A percentile compares a stretch with the other conserved stretches of the same genome.
Evolutionary conservation across 257 asterid genomes (phyloP).

Genomic region (Phtheirospermum japonicum): DNA sequence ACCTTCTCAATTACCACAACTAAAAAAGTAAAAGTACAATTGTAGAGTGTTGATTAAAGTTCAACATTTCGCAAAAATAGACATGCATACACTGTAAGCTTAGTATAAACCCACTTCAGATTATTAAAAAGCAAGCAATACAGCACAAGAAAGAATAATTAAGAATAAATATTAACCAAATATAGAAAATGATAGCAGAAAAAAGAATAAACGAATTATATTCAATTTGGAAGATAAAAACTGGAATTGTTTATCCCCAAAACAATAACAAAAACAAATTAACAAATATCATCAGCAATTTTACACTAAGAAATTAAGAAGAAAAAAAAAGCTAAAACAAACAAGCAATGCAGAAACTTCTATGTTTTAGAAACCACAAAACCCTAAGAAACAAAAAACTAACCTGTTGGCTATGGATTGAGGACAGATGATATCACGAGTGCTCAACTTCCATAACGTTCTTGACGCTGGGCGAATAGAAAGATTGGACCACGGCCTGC

Average conservation of each 20-base stretch:
- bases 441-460: constrained; percentile 72
- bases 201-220: too few relatives aligned
- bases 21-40: too few relatives aligned
- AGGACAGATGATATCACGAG: constrained; percentile 22
- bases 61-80: not conserved
- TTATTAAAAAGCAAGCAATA: not conserved
- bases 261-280: not conserved
- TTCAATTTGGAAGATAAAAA: too few relatives aligned
- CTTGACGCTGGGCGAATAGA: constrained; percentile 64
- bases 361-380: not conserved
- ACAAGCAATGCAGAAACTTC: not conserved
- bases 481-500: constrained; percentile 77
- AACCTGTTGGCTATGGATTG: constrained; percentile 24
- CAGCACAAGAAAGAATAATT: not conserved
- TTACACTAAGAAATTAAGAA: not conserved
- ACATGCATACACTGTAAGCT: constrained; percentile 13
- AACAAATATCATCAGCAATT: too few relatives aligned
- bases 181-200: not conserved
- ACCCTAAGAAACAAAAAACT: constrained; percentile 24
- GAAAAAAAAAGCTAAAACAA: not conserved
- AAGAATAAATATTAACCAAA: constrained; percentile 1
- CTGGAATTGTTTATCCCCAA: not conserved
- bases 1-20: too few relatives aligned
- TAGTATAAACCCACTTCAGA: constrained; percentile 19
- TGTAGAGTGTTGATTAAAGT: too few relatives aligned